Evolutionary conservation across 2,329 filamentous ascomycete genomes (phyloP), one percentile per base, ranked within the genome.

Genomic region (Calonectria crousiana): DNA sequence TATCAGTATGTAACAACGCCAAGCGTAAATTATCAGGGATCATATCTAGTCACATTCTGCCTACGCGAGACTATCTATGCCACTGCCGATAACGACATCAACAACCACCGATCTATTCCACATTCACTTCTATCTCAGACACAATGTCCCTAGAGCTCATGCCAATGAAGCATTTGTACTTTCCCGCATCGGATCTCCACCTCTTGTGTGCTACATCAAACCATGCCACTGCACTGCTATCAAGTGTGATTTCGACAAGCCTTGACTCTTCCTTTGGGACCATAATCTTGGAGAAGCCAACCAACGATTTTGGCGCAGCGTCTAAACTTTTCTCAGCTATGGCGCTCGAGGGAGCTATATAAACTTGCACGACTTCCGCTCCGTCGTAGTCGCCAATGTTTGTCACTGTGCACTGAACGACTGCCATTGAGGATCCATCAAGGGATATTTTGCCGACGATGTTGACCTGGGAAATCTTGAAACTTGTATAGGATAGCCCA

Each of bases 401-500:
- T 44, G 36, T 20, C 6, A 64, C 34, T 2, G 49, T 36, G 18
- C 20, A 51, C 1, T 41, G 18, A 16, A 52, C 6, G 9, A 18
- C 44, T 4, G 14, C 65, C 18, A 4, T 4, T 4, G 23, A 44
- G 2, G 34, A 14, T 16, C n/a, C 65, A 6, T 34, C 11, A 23
- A 14, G 23, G 18, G 49, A 28, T 6, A 56, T 18, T 8, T 11
- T 41, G 14, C 28, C 65, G 11, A 20, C 28, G 16, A 30, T 28
- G 2, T 9, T 30, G 6, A 67, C 34, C 10, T 56, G 18, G 3
- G 49, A 30, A 6, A 56, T 32, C 13, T 56, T 1, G 23, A 67
- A 67, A 6, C 23, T 30, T 18, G 65, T 67, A 34, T 67, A 67
- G 9, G 65, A 67, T n/a, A 67, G 32, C 3, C 65, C 65, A 44